phyloP scores from a whole-genome alignment of 2,329 filamentous ascomycete genomes.

The Herpotrichia juniperi region DNA sequence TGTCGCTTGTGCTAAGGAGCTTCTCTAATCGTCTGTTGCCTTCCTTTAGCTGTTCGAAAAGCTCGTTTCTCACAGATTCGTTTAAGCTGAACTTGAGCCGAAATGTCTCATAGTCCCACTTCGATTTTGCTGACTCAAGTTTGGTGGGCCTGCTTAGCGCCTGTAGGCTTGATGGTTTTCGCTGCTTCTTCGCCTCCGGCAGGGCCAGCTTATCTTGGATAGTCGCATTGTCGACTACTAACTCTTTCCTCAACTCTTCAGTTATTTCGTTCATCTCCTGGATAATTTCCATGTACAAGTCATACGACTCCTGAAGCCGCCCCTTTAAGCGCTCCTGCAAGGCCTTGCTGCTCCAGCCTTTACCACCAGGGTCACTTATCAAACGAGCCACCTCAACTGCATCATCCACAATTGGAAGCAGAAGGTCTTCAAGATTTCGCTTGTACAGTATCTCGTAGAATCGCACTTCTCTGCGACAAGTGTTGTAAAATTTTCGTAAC shows the following conservation, averaged over 20 bases:
- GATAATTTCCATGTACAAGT: conserved; percentile 20
- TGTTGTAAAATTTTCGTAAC: conserved; percentile 18
- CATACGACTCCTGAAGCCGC: conserved; percentile 23
- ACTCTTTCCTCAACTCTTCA: conserved; percentile 19
- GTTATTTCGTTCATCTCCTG: conserved; percentile 17
- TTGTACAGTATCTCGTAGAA: conserved; percentile 21
- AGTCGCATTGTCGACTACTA: conserved; percentile 15
- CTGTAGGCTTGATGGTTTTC: neutral
- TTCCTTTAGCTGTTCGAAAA: conserved; percentile 22
- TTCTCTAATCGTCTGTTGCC: conserved; percentile 24
- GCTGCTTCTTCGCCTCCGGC: conserved; percentile 3
- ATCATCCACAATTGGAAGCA: conserved; percentile 16
- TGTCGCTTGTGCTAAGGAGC: conserved; percentile 24
- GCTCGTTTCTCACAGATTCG: conserved; percentile 15
- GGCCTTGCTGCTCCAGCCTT: conserved; percentile 8
- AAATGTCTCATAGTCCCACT: conserved; percentile 21
- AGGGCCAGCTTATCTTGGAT: conserved; percentile 16
- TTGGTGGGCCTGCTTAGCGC: conserved; percentile 6
- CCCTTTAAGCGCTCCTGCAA: conserved; percentile 15
- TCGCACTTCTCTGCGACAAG: conserved; percentile 15
- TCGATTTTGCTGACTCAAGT: conserved; percentile 7
- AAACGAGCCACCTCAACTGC: conserved; percentile 12
- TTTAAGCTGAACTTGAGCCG: conserved; percentile 22
- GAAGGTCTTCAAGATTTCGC: conserved; percentile 18
- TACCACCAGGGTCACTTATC: conserved; percentile 13